Evolutionary conservation across 2,329 filamentous ascomycete species (phyloP).

Genomic region (Helicocarpus griseus): DNA sequence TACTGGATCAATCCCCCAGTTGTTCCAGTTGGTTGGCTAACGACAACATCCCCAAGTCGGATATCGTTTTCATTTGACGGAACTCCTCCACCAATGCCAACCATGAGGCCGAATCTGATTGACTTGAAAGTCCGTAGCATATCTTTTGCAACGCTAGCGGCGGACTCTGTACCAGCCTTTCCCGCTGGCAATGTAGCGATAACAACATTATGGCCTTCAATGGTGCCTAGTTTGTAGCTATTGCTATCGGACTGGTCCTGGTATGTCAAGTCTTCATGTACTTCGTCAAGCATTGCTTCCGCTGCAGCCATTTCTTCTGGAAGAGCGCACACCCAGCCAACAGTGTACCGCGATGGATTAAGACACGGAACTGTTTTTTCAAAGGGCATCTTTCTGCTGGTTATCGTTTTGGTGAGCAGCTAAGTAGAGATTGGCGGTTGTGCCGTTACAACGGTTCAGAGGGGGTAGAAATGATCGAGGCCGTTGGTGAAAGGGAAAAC

Average conservation of each 20-base stretch:
- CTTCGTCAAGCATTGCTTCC: slow-evolving; percentile 20
- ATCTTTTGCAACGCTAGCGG: slow-evolving; percentile 5
- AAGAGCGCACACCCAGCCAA: slow-evolving; percentile 26
- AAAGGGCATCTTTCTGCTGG: too few relatives aligned
- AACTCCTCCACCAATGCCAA: slow-evolving; percentile 23
- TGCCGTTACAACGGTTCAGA: too few relatives aligned
- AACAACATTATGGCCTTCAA: not conserved
- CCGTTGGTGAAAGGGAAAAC: too few relatives aligned
- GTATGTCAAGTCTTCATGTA: slow-evolving; percentile 11
- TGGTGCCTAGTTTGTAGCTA: not conserved
- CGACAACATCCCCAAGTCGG: slow-evolving; percentile 18
- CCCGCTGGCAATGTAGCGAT: not conserved
- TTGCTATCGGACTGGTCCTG: not conserved
- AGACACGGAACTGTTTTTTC: too few relatives aligned
- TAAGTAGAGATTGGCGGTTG: too few relatives aligned
- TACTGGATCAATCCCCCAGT: not conserved
- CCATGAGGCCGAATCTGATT: slow-evolving; percentile 19
- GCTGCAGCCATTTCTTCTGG: slow-evolving; percentile 21
- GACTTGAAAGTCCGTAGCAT: slow-evolving; percentile 18
- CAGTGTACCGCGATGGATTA: too few relatives aligned
- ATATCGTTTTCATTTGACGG: slow-evolving; percentile 9
- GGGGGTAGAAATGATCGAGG: too few relatives aligned
- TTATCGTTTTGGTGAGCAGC: too few relatives aligned
- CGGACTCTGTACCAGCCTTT: not conserved
- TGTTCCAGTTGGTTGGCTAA: slow-evolving; percentile 10